Evolutionary conservation across 108 stramenopile species (phyloP), one percentile per base, ranked within the genome.

Genomic region (Pseudonitzschia multistriata): DNA sequence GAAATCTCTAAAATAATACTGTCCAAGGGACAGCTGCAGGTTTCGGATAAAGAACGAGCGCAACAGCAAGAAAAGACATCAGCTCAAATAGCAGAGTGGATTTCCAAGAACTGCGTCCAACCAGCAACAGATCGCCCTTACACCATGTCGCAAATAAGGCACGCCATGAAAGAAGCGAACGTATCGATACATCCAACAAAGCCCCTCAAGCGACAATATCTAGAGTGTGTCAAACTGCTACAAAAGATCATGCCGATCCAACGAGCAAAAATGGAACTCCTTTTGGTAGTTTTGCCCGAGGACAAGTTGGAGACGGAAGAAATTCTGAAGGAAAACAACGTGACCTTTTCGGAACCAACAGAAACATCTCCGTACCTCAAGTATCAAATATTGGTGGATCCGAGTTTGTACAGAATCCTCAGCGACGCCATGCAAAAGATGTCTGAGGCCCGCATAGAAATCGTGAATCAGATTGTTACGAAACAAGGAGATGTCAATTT

Each of bases 261-360:
- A 74, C 65, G 99, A 45, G 98, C 98, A 5, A 97, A 91, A 67
- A 98, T 99, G 99, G 83, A 88, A 60, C 67, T 98, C 19, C 75
- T 88, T 21, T 62, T 97, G 13, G 17, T 80, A 70, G 64, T 76
- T 82, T 14, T 40, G 25, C 30, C 37, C 10, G 63, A 74, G 54
- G 64, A 78, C 13, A 35, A 56, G 11, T 66, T 27, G 27, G 30
- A 39, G 5, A 72, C 70, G 11, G 72, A 78, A 67, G 42, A 35
- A 27, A 47, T 73, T n/a, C 59, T 76, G 77, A 29, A 71, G 22
- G 45, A 70, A 36, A 34, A 63, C 40, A 39, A 53, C 22, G 72
- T 61, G 54, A 76, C 50, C 68, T 79, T 59, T 49, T 24, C 71
- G 10, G 29, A 37, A 57, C 29, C 35, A 59, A 17, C 10, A 64